These are phyloP conservation scores for Suillus plorans DNA, from an alignment of 768 basidiomycete genomes.

Conservation along the genomic window DNA sequence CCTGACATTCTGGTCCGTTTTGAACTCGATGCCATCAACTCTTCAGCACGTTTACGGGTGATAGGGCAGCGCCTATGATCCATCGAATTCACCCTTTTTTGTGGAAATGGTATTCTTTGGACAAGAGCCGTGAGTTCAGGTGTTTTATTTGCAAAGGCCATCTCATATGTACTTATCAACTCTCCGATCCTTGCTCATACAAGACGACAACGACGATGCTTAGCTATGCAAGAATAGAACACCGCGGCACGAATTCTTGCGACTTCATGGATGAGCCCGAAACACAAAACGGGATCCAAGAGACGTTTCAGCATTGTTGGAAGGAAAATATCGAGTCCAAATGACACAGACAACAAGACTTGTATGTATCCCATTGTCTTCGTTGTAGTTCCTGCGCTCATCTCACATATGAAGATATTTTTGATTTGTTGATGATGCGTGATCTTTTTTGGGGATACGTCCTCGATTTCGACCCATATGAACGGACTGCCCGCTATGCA, in stretches of 20 bases:
- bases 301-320: constrained; percentile 66
- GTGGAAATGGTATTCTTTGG: constrained; percentile 86
- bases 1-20: too few species aligned
- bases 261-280: constrained; percentile 69
- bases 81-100: constrained; percentile 41
- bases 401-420: too few species aligned
- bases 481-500: too few species aligned
- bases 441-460: too few species aligned
- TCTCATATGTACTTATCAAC: constrained; percentile 64
- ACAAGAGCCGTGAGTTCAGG: constrained; percentile 58
- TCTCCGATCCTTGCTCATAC: constrained; percentile 2
- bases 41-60: too few species aligned
- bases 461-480: too few species aligned
- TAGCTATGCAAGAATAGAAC: constrained; percentile 51
- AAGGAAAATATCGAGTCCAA: constrained; percentile 55
- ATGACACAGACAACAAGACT: constrained; percentile 59
- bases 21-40: too few species aligned
- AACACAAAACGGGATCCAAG: constrained; percentile 49
- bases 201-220: neutral
- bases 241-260: constrained; percentile 75
- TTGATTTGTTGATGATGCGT: too few species aligned
- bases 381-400: too few species aligned
- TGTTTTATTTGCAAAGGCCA: constrained; percentile 80
- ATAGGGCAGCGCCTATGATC: too few species aligned
- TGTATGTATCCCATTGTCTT: constrained; percentile 43